Evolutionary conservation across 768 basidiomycete species (phyloP).

Genomic region (Lactarius hatsudake): DNA sequence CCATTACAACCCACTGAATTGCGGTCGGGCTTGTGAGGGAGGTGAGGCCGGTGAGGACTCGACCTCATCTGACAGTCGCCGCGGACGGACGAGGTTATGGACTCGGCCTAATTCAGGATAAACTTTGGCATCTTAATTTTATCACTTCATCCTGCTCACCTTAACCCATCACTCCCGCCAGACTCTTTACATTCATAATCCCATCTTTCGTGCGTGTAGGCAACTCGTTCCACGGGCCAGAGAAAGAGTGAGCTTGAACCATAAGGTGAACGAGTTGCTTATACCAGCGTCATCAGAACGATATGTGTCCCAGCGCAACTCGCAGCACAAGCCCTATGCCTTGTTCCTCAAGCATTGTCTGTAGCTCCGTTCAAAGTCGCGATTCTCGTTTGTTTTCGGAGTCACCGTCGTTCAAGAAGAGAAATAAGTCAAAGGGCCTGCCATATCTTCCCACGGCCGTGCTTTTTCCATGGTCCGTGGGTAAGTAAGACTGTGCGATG

Average conservation of each 20-base stretch:
- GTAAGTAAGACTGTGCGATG: too few species aligned
- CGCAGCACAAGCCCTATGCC: background rate
- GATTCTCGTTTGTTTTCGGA: conserved; percentile 88
- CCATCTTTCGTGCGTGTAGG: conserved; percentile 57
- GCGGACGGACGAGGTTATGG: too few species aligned
- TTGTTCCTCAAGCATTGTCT: conserved; percentile 81
- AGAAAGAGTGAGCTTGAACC: conserved; percentile 77
- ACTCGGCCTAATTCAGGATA: too few species aligned
- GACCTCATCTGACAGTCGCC: too few species aligned
- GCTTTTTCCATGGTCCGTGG: too few species aligned
- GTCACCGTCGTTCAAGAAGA: conserved; percentile 38
- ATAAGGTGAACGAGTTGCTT: conserved; percentile 63
- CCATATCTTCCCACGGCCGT: too few species aligned
- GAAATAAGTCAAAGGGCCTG: too few species aligned
- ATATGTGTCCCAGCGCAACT: background rate
- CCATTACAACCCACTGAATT: too few species aligned
- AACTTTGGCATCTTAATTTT: background rate
- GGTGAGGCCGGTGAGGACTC: too few species aligned
- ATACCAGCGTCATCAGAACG: conserved; percentile 13
- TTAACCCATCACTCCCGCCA: conserved; percentile 66
- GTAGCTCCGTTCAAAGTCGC: conserved; percentile 84
- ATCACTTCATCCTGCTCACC: conserved; percentile 64
- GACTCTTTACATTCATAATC: conserved; percentile 53
- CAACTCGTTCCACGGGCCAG: conserved; percentile 98
- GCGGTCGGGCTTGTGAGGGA: too few species aligned